Conservation (phyloP, 2,329 filamentous ascomycete genomes). For the Aspergillus oerlinghausenensis region DNA sequence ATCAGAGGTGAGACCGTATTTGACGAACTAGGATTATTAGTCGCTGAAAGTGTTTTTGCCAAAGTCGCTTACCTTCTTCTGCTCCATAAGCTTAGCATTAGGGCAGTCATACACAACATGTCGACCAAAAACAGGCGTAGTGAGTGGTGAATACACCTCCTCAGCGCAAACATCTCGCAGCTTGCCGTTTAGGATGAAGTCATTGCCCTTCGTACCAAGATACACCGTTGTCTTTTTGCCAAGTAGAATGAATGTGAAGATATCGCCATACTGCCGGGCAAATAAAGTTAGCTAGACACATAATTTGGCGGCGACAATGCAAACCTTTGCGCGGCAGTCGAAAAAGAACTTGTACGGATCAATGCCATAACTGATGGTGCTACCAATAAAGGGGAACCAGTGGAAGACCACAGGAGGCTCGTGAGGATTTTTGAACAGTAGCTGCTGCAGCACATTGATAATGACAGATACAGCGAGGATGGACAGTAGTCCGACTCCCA, state of each 20-base stretch:
- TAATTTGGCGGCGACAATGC: conserved; percentile 11
- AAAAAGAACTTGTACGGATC: conserved; percentile 65
- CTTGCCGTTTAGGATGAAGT: conserved; percentile 89
- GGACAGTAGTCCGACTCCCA: conserved; percentile 41
- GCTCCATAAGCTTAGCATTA: conserved; percentile 89
- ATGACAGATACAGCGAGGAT: conserved; percentile 57
- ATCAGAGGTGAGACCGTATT: conserved; percentile 59
- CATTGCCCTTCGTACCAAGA: conserved; percentile 75
- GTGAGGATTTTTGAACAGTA: conserved; percentile 76
- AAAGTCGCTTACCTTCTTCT: conserved; percentile 70
- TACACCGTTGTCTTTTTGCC: conserved; percentile 87
- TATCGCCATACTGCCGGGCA: conserved; percentile 68
- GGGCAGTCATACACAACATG: conserved; percentile 90
- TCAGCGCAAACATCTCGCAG: conserved; percentile 85
- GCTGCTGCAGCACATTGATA: conserved; percentile 74
- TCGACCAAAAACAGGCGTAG: conserved; percentile 68
- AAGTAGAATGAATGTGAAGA: conserved; percentile 83
- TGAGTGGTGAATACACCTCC: conserved; percentile 79
- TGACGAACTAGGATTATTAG: conserved; percentile 49
- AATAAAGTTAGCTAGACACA: neutral
- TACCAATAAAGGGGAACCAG: conserved; percentile 71
- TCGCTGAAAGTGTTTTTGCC: conserved; percentile 15
- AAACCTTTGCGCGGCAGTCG: conserved; percentile 66
- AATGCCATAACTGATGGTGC: conserved; percentile 90
- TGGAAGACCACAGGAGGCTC: conserved; percentile 67